Evolutionary conservation across 108 stramenopile genomes (phyloP).

Genomic region (Discostella stelligeroides): DNA sequence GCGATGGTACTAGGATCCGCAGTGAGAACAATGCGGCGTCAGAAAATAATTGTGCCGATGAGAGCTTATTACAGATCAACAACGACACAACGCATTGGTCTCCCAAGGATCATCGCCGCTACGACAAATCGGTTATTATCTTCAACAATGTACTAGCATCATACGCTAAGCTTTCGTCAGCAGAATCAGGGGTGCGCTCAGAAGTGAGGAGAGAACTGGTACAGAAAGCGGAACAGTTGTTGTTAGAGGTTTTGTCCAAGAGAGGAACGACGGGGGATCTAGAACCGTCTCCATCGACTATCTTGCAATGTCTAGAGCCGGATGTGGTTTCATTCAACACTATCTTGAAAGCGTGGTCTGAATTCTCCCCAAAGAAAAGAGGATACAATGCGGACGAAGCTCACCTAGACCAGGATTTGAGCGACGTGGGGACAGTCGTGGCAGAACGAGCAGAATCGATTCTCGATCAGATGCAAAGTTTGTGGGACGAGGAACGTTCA

Average conservation of each 20-base stretch:
- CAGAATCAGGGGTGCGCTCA: constrained; percentile 11
- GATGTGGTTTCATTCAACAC: constrained; percentile 49
- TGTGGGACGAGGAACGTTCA: constrained; percentile 32
- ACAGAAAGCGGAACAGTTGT: constrained; percentile 29
- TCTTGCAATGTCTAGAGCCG: constrained; percentile 32
- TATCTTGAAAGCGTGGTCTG: constrained; percentile 39
- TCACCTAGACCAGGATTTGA: constrained; percentile 9
- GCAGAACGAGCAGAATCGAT: constrained; percentile 38
- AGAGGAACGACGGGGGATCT: not conserved
- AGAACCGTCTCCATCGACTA: constrained; percentile 19
- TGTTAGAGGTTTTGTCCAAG: constrained; percentile 33
- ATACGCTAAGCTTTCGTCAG: constrained; percentile 37
- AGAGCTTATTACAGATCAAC: not conserved
- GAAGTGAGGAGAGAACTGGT: constrained; percentile 41
- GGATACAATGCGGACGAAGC: not conserved
- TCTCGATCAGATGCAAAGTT: constrained; percentile 41
- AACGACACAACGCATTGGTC: constrained; percentile 12
- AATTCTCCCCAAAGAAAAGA: constrained; percentile 14
- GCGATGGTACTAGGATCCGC: no score
- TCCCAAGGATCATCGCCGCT: constrained; percentile 40
- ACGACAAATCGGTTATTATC: constrained; percentile 32
- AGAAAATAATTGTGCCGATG: not conserved
- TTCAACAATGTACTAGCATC: constrained; percentile 43
- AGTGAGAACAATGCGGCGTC: not conserved
- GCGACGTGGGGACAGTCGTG: constrained; percentile 7